Percentiles rank a stretch among this genome's conserved stretches.
phyloP scores from a whole-genome alignment of 1,284 basidiomycete genomes.

The Flammula alnicola region DNA sequence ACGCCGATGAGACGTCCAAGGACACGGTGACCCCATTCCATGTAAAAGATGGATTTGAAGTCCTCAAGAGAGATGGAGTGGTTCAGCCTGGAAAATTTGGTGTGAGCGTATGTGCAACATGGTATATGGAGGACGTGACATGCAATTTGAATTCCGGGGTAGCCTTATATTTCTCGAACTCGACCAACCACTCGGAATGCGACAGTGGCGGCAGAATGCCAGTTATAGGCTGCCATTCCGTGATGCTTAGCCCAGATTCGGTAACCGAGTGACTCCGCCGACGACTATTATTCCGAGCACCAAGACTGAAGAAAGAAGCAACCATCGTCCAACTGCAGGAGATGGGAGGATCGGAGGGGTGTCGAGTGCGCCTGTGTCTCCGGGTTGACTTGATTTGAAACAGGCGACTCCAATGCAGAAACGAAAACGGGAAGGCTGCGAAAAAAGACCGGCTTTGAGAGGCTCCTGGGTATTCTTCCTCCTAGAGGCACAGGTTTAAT shows the following conservation, averaged over 20 bases:
- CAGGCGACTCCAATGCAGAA: conserved; percentile 15
- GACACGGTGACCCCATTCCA: conserved; percentile 98
- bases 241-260: conserved; percentile 97
- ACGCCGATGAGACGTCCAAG: conserved; percentile 91
- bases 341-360: conserved; percentile 66
- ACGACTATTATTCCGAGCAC: conserved; percentile 95
- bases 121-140: conserved; percentile 30
- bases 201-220: conserved; percentile 87
- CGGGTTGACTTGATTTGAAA: conserved; percentile 6
- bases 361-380: conserved; percentile 22
- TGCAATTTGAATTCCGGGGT: conserved; percentile 97
- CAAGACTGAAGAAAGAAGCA: conserved; percentile 81
- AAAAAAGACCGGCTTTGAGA: neutral
- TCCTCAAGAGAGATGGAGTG: conserved; percentile 85
- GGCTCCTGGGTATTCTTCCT: neutral
- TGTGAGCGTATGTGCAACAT: conserved; percentile 7
- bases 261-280: conserved; percentile 97
- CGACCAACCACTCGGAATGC: conserved; percentile 80
- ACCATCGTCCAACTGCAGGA: conserved; percentile 81
- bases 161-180: conserved; percentile 94
- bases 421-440: conserved; percentile 2
- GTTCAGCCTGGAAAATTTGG: conserved; percentile 68
- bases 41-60: conserved; percentile 97
- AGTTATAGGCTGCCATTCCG: conserved; percentile 96
- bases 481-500: neutral